Evolutionary conservation across 139 green algal genomes (phyloP).

Genomic region (Auxenochlorella protothecoides): DNA sequence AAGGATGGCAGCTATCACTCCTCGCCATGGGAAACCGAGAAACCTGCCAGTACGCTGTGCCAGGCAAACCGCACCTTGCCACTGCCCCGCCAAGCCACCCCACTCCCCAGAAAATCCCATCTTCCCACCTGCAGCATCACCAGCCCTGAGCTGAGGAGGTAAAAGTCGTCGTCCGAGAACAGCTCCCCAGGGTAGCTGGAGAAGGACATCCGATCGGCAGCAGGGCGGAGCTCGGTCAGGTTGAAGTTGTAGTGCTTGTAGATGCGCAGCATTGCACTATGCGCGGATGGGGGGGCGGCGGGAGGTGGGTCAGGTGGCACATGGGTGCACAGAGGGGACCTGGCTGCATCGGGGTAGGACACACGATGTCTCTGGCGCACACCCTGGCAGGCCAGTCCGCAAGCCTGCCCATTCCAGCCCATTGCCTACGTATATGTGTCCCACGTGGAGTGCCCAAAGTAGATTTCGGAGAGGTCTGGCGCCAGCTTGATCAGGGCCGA

Average conservation of each 20-base stretch:
- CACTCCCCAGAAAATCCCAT: conserved; percentile 28
- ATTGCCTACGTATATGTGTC: conserved; percentile 26
- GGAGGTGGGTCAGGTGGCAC: neutral
- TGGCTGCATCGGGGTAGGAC: no score
- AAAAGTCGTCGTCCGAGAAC: conserved; percentile 34
- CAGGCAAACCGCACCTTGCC: no score
- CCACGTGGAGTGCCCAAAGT: conserved; percentile 55
- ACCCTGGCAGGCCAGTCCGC: no score
- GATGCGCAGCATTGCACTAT: conserved; percentile 40
- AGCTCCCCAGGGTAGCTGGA: conserved; percentile 50
- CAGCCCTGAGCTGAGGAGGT: conserved; percentile 1
- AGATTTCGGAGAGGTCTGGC: conserved; percentile 21
- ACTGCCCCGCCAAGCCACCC: no score
- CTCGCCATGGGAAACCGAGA: no score
- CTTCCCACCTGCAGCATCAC: conserved; percentile 18
- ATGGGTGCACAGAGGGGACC: neutral
- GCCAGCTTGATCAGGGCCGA: neutral
- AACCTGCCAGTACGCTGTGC: no score
- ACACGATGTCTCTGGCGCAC: no score
- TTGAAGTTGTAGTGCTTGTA: conserved; percentile 63
- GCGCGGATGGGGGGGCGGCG: neutral
- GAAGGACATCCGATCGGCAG: conserved; percentile 35
- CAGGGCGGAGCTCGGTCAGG: conserved; percentile 19
- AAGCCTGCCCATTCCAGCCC: neutral
- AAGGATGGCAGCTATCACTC: no score